Percentiles rank a stretch among this genome's conserved stretches.
These are phyloP conservation scores for Metarhizium sp. DNA, from an alignment of 2,329 filamentous ascomycete genomes.

Conservation along the genomic window DNA sequence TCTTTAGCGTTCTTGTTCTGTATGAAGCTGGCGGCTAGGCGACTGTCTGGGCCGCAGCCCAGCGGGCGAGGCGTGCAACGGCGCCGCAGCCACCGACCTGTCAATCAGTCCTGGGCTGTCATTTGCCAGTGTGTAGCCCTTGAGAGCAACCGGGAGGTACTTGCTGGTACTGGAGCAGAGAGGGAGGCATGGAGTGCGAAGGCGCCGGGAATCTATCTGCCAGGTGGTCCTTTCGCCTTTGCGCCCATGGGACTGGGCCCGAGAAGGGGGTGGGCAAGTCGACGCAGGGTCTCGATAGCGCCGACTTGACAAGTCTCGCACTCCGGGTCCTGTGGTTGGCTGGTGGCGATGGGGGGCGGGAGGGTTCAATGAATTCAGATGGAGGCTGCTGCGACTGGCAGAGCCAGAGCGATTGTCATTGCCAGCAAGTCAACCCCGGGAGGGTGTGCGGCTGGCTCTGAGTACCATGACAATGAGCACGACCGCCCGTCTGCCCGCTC, in stretches of 20 bases:
- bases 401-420: too few relatives aligned
- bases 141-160: neutral
- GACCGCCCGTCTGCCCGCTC: too few relatives aligned
- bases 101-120: conserved; percentile 1
- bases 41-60: conserved; percentile 4
- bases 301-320: neutral
- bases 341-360: neutral
- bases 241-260: neutral
- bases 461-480: too few relatives aligned
- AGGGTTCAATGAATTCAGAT: conserved; percentile 2
- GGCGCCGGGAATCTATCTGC: neutral
- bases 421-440: neutral
- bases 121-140: neutral
- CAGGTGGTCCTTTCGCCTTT: neutral
- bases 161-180: neutral
- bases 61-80: conserved; percentile 9
- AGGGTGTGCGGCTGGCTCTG: neutral
- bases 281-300: conserved; percentile 4
- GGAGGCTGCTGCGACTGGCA: neutral
- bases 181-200: neutral
- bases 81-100: conserved; percentile 8
- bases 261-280: neutral
- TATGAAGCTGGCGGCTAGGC: neutral
- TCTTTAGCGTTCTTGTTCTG: conserved; percentile 1
- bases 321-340: neutral